Percentiles rank a stretch among this genome's conserved stretches.
These are phyloP conservation scores for Nicotiana knightiana DNA, from an alignment of 257 asterid genomes.

Conservation along the genomic window DNA sequence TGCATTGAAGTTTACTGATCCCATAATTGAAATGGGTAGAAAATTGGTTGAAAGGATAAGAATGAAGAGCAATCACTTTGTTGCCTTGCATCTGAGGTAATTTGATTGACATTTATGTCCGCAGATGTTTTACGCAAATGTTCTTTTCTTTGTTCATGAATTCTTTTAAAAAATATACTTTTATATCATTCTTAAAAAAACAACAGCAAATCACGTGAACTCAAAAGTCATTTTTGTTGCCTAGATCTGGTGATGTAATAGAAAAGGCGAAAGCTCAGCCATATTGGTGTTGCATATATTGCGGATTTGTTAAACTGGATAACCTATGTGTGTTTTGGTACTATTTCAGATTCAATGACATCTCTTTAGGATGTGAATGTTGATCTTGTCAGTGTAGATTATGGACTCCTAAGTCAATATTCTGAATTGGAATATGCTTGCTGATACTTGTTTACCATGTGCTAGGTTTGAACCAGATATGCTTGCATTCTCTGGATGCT, in stretches of 20 bases:
- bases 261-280: not conserved
- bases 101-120: not conserved
- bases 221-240: not conserved
- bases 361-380: not conserved
- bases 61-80: slow-evolving; percentile 46
- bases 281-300: not conserved
- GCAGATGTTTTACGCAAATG: not conserved
- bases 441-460: not conserved
- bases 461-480: slow-evolving; percentile 77
- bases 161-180: not conserved
- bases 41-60: slow-evolving; percentile 56
- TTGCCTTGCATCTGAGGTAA: slow-evolving; percentile 73
- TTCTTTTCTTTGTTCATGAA: not conserved
- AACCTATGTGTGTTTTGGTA: not conserved
- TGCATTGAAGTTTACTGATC: slow-evolving; percentile 58
- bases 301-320: not conserved
- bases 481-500: slow-evolving; percentile 83
- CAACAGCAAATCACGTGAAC: not conserved
- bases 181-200: not conserved
- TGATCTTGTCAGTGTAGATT: not conserved
- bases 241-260: not conserved
- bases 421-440: not conserved
- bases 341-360: not conserved
- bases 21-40: slow-evolving; percentile 57
- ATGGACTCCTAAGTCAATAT: not conserved